Evolutionary conservation across 495 filamentous ascomycete species (phyloP).

Genomic region (Xylaria flabelliformis): DNA sequence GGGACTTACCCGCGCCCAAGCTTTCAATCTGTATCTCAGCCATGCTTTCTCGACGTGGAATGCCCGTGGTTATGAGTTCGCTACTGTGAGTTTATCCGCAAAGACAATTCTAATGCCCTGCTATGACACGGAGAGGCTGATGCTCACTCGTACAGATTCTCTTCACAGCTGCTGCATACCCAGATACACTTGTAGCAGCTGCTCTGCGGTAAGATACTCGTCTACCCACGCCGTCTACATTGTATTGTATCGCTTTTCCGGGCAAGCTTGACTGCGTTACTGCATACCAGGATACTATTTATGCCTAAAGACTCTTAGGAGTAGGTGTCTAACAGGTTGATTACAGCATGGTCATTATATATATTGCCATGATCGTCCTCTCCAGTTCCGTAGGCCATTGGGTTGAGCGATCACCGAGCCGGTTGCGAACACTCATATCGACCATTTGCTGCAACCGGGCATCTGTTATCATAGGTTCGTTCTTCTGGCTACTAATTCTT

Average conservation of each 20-base stretch:
- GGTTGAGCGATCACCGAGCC: constrained; percentile 52
- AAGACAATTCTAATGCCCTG: background rate
- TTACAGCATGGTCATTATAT: constrained; percentile 40
- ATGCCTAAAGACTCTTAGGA: background rate
- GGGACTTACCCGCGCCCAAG: constrained; percentile 41
- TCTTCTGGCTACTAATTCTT: constrained; percentile 54
- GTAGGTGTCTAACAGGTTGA: constrained; percentile 10
- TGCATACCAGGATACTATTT: constrained; percentile 31
- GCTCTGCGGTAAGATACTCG: constrained; percentile 41
- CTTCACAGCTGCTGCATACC: constrained; percentile 66
- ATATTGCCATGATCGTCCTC: constrained; percentile 41
- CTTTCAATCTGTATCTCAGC: constrained; percentile 60
- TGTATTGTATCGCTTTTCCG: background rate
- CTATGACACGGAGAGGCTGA: constrained; percentile 7
- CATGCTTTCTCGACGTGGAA: constrained; percentile 48
- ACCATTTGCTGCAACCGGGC: constrained; percentile 55
- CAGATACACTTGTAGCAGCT: constrained; percentile 59
- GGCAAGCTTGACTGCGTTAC: background rate
- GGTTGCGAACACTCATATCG: constrained; percentile 46
- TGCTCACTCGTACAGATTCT: constrained; percentile 47
- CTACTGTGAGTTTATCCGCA: constrained; percentile 36
- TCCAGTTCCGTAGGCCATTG: constrained; percentile 52
- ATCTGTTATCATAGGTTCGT: constrained; percentile 55
- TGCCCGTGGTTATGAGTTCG: constrained; percentile 47
- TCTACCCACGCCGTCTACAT: constrained; percentile 21